Evolutionary conservation across 306 rosid species (phyloP), one percentile per base, ranked within the genome.

Genomic region (Luffa acutangula): DNA sequence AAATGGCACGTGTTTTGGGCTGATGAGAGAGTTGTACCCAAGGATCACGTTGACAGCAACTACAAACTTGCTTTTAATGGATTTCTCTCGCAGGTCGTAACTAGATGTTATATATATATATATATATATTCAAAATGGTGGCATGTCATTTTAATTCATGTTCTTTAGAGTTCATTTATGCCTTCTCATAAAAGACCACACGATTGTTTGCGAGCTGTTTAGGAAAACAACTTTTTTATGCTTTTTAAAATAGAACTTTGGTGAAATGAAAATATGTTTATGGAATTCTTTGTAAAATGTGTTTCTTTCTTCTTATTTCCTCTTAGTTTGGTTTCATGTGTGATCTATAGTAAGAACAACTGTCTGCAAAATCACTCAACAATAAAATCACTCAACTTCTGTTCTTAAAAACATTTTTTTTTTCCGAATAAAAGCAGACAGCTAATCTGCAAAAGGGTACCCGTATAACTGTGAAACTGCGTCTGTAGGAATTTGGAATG

Each of bases 1-100:
- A 91, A 86, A 78, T 93, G 98, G 98, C 97, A 89, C 74, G 84
- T 93, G 70, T 91, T 93, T 54, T 91, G 91, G 97, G 93, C 84
- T 63, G 97, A 93, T 46, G 97, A 93, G 85, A 91, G 87, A 84
- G 97, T 91, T 46, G 97, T 93, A 83, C 91, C 93, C 9, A 93
- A 87, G 83, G 90, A 85, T 81, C 91, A 90, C 18, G 87, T 63
- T 48, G 98, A 93, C 74, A 93, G 98, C 85, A 93, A 93, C 85
- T 93, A 93, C 81, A 93, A 93, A 75, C 91, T 85, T 75, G 93
- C 97, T 71, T 77, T 79, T 77, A 97, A 91, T 81, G 92, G 96
- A 49, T 89, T 93, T 54, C 92, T 93, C 82, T 91, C 88, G 78
- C 89, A 87, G 98, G 97, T 93, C 31, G 37, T 18, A n/a, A n/a